Conservation (phyloP, 306 rosid species). For the Sphenostylis stenocarpa region DNA sequence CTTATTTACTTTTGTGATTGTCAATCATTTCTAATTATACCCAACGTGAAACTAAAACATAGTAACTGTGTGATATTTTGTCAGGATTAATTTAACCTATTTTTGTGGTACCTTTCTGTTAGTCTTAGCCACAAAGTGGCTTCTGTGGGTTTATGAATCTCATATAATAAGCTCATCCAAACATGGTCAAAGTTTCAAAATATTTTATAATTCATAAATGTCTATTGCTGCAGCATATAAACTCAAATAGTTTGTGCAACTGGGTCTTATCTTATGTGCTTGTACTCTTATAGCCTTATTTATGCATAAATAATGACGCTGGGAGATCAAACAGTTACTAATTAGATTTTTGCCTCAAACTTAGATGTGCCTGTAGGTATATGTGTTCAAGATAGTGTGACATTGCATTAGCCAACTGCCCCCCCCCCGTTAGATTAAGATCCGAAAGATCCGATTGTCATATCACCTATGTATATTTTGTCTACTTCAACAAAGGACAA, state of each 20-base stretch:
- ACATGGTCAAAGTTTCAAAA: neutral
- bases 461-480: neutral
- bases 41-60: neutral
- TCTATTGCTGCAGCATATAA: neutral
- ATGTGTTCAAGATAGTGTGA: neutral
- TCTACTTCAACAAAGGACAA: neutral
- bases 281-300: neutral
- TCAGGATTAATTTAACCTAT: neutral
- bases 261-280: slow-evolving; percentile 9
- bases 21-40: slow-evolving; percentile 13
- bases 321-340: neutral
- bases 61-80: neutral
- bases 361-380: neutral
- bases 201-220: neutral
- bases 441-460: slow-evolving; percentile 2
- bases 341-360: neutral
- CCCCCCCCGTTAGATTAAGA: neutral
- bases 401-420: neutral
- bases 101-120: neutral
- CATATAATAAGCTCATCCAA: neutral
- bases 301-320: neutral
- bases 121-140: neutral
- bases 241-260: neutral
- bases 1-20: neutral
- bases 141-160: neutral